Evolutionary conservation across 2,329 filamentous ascomycete species (phyloP).

Genomic region (Didymella pinodella): DNA sequence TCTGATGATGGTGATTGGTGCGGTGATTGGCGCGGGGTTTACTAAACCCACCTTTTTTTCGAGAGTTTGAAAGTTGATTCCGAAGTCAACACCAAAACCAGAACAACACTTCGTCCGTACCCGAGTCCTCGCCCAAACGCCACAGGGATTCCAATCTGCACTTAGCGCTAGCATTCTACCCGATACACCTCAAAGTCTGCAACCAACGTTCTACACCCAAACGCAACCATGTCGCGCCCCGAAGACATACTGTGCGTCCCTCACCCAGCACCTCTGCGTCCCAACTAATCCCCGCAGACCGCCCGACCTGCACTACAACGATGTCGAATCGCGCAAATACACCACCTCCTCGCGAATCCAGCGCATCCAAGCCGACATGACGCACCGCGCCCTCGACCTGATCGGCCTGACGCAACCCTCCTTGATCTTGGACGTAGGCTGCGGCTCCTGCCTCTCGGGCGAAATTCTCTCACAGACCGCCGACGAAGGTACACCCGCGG

Average conservation of each 20-base stretch:
- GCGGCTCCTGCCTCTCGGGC: slow-evolving; percentile 91
- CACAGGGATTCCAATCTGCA: not conserved
- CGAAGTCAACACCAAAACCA: slow-evolving; percentile 2
- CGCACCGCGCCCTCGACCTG: slow-evolving; percentile 87
- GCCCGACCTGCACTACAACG: slow-evolving; percentile 97
- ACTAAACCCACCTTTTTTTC: slow-evolving; percentile 22
- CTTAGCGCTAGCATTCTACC: not conserved
- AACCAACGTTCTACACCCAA: not conserved
- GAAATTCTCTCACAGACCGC: slow-evolving; percentile 84
- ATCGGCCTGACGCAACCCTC: slow-evolving; percentile 82
- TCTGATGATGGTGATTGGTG: slow-evolving; percentile 9
- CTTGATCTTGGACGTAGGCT: slow-evolving; percentile 94
- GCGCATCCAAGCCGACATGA: slow-evolving; percentile 95
- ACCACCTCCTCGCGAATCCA: slow-evolving; percentile 95
- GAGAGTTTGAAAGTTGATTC: not conserved
- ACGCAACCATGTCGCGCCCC: slow-evolving; percentile 85
- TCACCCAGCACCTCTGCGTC: slow-evolving; percentile 17
- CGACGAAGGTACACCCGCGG: slow-evolving; percentile 69
- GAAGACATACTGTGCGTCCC: slow-evolving; percentile 84
- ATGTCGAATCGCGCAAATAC: slow-evolving; percentile 94
- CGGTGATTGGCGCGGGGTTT: slow-evolving; percentile 28
- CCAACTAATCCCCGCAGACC: slow-evolving; percentile 64
- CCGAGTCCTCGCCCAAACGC: not conserved
- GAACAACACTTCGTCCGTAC: not conserved
- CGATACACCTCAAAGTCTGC: not conserved